phyloP scores from a whole-genome alignment of 208 protist genomes.

The Leishmania arabica region DNA sequence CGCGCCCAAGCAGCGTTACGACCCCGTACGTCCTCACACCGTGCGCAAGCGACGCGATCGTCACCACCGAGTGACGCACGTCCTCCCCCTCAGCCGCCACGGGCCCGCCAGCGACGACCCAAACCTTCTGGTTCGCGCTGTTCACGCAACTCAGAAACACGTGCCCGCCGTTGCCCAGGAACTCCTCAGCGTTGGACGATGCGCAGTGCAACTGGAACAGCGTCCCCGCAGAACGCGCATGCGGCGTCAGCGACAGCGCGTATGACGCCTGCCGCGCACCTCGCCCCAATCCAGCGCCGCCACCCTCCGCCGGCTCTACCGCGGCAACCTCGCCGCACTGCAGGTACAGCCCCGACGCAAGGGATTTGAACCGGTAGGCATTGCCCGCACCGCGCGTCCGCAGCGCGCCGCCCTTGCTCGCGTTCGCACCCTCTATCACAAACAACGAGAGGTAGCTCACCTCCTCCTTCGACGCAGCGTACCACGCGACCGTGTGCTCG shows the following conservation, averaged over 20 bases:
- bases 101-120: slow-evolving; percentile 39
- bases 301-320: background rate
- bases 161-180: slow-evolving; percentile 41
- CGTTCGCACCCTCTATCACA: slow-evolving; percentile 46
- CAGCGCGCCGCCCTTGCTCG: slow-evolving; percentile 51
- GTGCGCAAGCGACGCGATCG: slow-evolving; percentile 35
- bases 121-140: slow-evolving; percentile 33
- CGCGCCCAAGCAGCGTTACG: slow-evolving; percentile 28
- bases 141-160: slow-evolving; percentile 43
- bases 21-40: slow-evolving; percentile 16
- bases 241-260: slow-evolving; percentile 31
- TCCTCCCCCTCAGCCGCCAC: slow-evolving; percentile 15
- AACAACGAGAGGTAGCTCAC: slow-evolving; percentile 52
- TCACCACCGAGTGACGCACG: slow-evolving; percentile 20
- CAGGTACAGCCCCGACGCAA: slow-evolving; percentile 50
- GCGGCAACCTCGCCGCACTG: slow-evolving; percentile 27
- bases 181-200: slow-evolving; percentile 24
- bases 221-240: slow-evolving; percentile 34
- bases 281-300: background rate
- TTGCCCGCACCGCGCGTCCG: slow-evolving; percentile 23
- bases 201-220: slow-evolving; percentile 39
- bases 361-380: slow-evolving; percentile 46
- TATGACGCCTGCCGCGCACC: slow-evolving; percentile 17
- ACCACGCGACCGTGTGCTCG: slow-evolving; percentile 20
- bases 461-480: slow-evolving; percentile 39